phyloP scores from a whole-genome alignment of 225 moss, liverwort and hornwort species.

The Marchantia polymorpha region DNA sequence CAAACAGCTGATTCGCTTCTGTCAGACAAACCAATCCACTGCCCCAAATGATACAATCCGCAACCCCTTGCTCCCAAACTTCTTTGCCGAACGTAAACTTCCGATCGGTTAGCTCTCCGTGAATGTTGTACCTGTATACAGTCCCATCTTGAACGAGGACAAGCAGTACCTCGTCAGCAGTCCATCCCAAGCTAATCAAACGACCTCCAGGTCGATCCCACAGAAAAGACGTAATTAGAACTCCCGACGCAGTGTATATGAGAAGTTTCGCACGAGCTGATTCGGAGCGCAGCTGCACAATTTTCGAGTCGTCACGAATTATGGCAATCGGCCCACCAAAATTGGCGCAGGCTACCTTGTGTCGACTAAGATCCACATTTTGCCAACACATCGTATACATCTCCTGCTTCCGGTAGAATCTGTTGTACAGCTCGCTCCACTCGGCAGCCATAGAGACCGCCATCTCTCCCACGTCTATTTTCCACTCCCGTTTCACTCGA shows the following conservation, averaged over 20 bases:
- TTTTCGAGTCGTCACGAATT: conserved; percentile 96
- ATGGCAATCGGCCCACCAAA: conserved; percentile 92
- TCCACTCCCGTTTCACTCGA: not conserved
- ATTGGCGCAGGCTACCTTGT: conserved; percentile 87
- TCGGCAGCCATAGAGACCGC: conserved; percentile 80
- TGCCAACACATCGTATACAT: conserved; percentile 93
- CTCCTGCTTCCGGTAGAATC: conserved; percentile 95
- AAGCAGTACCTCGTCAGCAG: conserved; percentile 81
- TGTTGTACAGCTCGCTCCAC: conserved; percentile 76
- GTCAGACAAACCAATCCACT: conserved; percentile 78
- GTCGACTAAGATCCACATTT: conserved; percentile 69
- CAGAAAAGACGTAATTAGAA: conserved; percentile 59
- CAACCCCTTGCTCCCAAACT: conserved; percentile 88
- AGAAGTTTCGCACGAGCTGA: conserved; percentile 87
- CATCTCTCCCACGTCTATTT: conserved; percentile 37
- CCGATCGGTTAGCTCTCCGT: conserved; percentile 76
- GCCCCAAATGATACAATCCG: conserved; percentile 86
- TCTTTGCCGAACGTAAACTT: conserved; percentile 78
- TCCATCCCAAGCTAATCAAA: conserved; percentile 82
- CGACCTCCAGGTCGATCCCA: conserved; percentile 96
- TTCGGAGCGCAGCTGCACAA: conserved; percentile 93
- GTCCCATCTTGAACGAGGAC: conserved; percentile 91
- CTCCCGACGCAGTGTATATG: conserved; percentile 76
- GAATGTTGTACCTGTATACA: conserved; percentile 78
- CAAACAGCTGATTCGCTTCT: conserved; percentile 77